Conservation (phyloP, 495 filamentous ascomycete genomes). For the Aspergillus sclerotioniger region DNA sequence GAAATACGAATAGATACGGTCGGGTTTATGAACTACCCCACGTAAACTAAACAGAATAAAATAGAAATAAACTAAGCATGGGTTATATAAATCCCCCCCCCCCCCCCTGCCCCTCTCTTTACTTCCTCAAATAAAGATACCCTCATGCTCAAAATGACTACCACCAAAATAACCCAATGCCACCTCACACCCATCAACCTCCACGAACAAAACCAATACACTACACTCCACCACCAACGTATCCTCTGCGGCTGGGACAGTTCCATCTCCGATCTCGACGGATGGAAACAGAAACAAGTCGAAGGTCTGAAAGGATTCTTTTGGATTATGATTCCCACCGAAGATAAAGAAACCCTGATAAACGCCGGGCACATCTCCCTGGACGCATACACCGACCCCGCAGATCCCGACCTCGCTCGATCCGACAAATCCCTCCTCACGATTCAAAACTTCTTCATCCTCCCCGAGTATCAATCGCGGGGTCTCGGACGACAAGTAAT, state of each 20-base stretch:
- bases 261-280: constrained; percentile 11
- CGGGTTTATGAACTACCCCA: too few species aligned
- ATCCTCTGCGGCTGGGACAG: constrained; percentile 11
- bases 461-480: constrained; percentile 19
- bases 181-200: constrained; percentile 2
- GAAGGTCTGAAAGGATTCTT: constrained; percentile 22
- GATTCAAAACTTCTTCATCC: constrained; percentile 25
- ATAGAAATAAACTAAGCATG: too few species aligned
- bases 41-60: too few species aligned
- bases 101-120: too few species aligned
- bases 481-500: constrained; percentile 22
- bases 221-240: constrained; percentile 2
- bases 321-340: constrained; percentile 18
- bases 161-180: background rate
- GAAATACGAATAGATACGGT: too few species aligned
- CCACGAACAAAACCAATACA: background rate
- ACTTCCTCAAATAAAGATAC: too few species aligned
- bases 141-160: too few species aligned
- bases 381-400: constrained; percentile 17
- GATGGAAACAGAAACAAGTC: constrained; percentile 18
- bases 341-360: constrained; percentile 5
- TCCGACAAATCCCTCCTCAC: constrained; percentile 19
- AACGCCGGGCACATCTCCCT: constrained; percentile 30
- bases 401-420: constrained; percentile 15
- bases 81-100: too few species aligned